These are phyloP conservation scores for Podaxis sp. DNA, from an alignment of 768 basidiomycete species.

Conservation along the genomic window DNA sequence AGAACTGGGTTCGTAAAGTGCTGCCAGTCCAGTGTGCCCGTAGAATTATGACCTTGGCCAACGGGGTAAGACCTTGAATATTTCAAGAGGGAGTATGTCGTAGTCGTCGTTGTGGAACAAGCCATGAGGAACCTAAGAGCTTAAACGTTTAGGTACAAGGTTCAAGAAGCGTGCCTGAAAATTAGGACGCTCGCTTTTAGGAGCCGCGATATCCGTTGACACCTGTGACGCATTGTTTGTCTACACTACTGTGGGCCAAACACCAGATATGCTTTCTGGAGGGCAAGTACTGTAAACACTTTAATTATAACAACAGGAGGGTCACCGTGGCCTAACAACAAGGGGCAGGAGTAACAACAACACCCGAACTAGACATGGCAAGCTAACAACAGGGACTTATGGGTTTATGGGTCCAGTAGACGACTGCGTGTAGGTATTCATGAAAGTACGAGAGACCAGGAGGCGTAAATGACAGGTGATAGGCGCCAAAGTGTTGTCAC, in stretches of 20 bases:
- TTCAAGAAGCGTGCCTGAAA: not conserved
- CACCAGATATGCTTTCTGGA: not conserved
- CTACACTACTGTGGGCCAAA: not conserved
- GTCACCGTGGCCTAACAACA: too few species aligned
- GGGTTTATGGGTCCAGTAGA: too few species aligned
- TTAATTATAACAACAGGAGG: too few species aligned
- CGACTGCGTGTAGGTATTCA: too few species aligned
- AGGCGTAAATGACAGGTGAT: too few species aligned
- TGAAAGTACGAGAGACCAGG: too few species aligned
- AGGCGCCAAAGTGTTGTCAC: too few species aligned
- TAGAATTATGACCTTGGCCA: slow-evolving; percentile 19
- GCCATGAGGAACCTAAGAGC: slow-evolving; percentile 30
- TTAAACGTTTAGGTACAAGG: not conserved
- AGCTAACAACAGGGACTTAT: too few species aligned
- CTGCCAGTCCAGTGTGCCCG: slow-evolving; percentile 59
- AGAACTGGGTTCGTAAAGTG: slow-evolving; percentile 74
- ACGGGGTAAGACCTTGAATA: slow-evolving; percentile 67
- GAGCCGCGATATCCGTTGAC: not conserved
- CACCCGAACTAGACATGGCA: too few species aligned
- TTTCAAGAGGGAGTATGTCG: slow-evolving; percentile 55
- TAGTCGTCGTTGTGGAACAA: slow-evolving; percentile 57
- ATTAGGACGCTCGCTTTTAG: not conserved
- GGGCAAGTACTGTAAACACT: too few species aligned
- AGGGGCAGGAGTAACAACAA: too few species aligned
- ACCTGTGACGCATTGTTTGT: slow-evolving; percentile 1